Percentiles rank a stretch among this genome's conserved stretches.
phyloP scores from a whole-genome alignment of 108 stramenopile species.

The Nitzschia inconspicua region DNA sequence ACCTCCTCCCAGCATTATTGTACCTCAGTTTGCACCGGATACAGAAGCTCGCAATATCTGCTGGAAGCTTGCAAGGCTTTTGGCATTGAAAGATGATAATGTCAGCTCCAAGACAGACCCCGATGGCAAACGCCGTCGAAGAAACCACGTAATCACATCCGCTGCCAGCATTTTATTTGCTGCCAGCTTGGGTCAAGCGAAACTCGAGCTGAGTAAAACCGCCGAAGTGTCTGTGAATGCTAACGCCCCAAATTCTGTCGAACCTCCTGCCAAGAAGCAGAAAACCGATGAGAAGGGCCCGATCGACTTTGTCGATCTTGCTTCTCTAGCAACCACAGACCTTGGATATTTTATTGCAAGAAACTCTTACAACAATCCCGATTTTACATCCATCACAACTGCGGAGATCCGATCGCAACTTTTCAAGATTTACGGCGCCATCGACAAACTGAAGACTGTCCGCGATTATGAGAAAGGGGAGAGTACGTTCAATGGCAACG shows the following conservation, averaged over 20 bases:
- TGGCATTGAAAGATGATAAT: background rate
- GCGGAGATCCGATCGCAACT: slow-evolving; percentile 3
- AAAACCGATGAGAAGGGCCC: no score
- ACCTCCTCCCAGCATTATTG: background rate
- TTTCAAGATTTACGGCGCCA: background rate
- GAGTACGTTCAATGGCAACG: no score
- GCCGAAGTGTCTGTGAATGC: background rate
- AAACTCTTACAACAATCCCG: background rate
- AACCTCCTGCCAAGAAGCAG: no score
- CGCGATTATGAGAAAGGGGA: no score
- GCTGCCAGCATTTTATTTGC: slow-evolving; percentile 9
- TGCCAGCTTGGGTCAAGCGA: slow-evolving; percentile 8
- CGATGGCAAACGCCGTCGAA: slow-evolving; percentile 5
- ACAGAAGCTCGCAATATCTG: slow-evolving; percentile 14
- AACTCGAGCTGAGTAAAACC: no score
- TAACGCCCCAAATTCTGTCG: no score
- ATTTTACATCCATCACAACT: background rate
- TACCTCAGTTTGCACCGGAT: slow-evolving; percentile 2
- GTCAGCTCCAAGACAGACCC: slow-evolving; percentile 4
- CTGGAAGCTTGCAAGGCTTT: slow-evolving; percentile 14
- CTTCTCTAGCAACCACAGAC: no score
- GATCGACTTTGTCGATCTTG: no score
- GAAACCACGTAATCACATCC: slow-evolving; percentile 4
- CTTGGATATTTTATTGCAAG: background rate
- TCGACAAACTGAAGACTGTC: background rate